Base-by-base conservation (phyloP, 2,329 filamentous ascomycete genomes). In the Fusarium globosum region DNA sequence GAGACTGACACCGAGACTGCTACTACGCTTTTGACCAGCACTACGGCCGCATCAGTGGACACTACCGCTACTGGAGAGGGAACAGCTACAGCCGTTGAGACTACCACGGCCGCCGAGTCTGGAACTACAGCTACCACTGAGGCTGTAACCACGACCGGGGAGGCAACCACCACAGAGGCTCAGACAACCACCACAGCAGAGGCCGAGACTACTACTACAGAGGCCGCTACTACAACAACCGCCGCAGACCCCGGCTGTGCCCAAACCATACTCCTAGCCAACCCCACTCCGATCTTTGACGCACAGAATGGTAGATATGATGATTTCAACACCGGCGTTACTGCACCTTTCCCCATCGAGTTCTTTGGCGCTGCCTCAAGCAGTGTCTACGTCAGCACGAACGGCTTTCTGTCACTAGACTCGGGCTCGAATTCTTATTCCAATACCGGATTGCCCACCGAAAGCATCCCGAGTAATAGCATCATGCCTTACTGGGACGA, bases 351-450 rank as follows among this genome's bases (percentile, higher is more conserved):
- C 4, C 42, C 42, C 1, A 45, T 45, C 23, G 42, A 4, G 0
- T 7, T 45, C 16, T 45, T 18, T 26, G 42, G 23, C 16, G 7
- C 3, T 7, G 0, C 1, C 5, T 45, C 42, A 45, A 18, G 0
- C 0, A 16, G 5, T 20, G 4, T 56, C 26, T 56, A 33, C 28
- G 38, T 56, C 6, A 16, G 9, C 4, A 21, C 20, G 7, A 41
- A 55, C n/a, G 36, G 51, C 7, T 0, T 53, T 11, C 4, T 39
- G 15, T 20, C 48, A 18, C 26, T 52, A 10, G 7, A 18, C n/a
- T 8, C 10, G 1, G 21, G 30, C n/a, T 8, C 30, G 10, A 12
- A 6, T 6, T 3, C 2, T 23, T 52, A 7, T 6, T 1, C 0
- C n/a, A 23, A 43, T 7, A 3, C 1, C 14, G 2, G 0, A 7